Evolutionary conservation across 2,329 filamentous ascomycete genomes (phyloP).

Genomic region (Cladosporium halotolerans): DNA sequence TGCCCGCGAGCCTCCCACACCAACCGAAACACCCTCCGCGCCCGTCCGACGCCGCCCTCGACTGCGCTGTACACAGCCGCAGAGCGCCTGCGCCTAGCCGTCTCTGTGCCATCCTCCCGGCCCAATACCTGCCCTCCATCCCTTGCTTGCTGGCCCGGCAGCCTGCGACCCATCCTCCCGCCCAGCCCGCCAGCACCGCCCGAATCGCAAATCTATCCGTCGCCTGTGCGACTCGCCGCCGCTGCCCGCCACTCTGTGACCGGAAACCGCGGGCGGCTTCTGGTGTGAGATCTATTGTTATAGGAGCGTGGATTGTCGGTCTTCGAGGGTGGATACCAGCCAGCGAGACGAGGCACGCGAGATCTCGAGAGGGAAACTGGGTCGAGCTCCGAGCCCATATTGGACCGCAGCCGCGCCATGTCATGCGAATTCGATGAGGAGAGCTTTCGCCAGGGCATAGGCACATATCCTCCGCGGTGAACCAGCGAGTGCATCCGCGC

Average conservation of each 20-base stretch:
- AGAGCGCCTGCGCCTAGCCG: constrained; percentile 4
- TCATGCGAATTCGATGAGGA: constrained; percentile 26
- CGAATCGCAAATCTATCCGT: constrained; percentile 13
- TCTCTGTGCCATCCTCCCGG: background rate
- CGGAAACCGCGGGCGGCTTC: constrained; percentile 4
- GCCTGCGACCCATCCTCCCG: background rate
- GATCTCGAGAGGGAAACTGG: constrained; percentile 4
- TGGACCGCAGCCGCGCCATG: constrained; percentile 19
- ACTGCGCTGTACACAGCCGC: constrained; percentile 7
- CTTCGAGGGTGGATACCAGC: constrained; percentile 10
- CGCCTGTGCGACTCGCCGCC: constrained; percentile 6
- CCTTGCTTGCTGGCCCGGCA: constrained; percentile 10
- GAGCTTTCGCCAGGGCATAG: constrained; percentile 31
- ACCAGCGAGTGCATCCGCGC: constrained; percentile 16
- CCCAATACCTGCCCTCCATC: constrained; percentile 3
- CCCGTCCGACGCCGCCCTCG: constrained; percentile 6
- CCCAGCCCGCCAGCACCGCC: background rate
- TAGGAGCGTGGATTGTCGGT: constrained; percentile 2
- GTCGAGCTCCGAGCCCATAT: too few relatives aligned
- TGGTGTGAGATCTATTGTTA: constrained; percentile 9
- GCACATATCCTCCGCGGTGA: constrained; percentile 28
- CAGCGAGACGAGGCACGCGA: background rate
- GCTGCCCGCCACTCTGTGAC: constrained; percentile 2
- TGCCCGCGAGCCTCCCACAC: background rate
- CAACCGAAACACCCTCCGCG: background rate